Percentiles rank a stretch among this genome's conserved stretches.
These are phyloP conservation scores for Sclerotinia borealis DNA, from an alignment of 2,329 filamentous ascomycete species.

Conservation along the genomic window DNA sequence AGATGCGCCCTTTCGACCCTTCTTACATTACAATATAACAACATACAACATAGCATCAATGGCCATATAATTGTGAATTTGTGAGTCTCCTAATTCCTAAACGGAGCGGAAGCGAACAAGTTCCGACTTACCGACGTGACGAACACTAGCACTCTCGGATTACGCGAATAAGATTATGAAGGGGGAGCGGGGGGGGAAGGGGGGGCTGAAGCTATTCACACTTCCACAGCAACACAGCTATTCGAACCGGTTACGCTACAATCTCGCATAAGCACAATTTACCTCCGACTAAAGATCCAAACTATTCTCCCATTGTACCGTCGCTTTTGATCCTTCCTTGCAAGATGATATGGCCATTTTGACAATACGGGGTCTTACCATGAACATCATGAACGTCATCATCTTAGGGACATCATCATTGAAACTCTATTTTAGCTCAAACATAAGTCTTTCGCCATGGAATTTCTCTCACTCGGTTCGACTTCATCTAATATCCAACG, in stretches of 20 bases:
- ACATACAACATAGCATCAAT: too few species aligned
- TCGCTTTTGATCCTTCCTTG: background rate
- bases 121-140: conserved; percentile 3
- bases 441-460: background rate
- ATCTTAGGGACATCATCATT: background rate
- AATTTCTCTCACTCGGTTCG: background rate
- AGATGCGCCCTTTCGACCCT: background rate
- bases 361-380: background rate
- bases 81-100: background rate
- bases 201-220: background rate
- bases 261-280: background rate
- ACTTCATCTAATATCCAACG: background rate
- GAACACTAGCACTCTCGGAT: background rate
- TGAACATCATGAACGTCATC: background rate
- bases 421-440: background rate
- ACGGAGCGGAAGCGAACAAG: background rate
- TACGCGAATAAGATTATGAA: too few species aligned
- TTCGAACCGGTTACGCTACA: background rate
- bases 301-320: background rate
- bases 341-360: background rate
- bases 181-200: too few species aligned
- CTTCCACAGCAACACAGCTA: background rate
- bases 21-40: too few species aligned
- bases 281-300: background rate
- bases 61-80: background rate